Evolutionary conservation across 75 land plant genomes (phyloP).

Genomic region (Selaginella tamariscina): DNA sequence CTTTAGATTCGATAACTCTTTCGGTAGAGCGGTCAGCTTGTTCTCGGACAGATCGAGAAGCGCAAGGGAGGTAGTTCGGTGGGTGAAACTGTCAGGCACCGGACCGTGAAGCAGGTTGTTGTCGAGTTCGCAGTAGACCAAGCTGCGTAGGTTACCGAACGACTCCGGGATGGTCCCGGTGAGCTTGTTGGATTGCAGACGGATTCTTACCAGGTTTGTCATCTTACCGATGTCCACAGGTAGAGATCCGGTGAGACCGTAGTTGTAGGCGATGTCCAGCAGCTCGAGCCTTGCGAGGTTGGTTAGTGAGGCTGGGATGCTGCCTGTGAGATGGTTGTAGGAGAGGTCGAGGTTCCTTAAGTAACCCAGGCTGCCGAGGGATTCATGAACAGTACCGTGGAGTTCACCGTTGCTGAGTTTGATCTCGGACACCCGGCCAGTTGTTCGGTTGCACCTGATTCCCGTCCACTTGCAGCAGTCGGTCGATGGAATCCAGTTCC

Average conservation of each 20-base stretch:
- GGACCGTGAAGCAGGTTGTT: background rate
- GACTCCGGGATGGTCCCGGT: no score
- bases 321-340: slow-evolving; percentile 2
- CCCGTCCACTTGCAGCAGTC: background rate
- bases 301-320: background rate
- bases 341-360: background rate
- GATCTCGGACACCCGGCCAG: background rate
- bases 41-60: background rate
- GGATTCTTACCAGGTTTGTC: background rate
- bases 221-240: background rate
- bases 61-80: background rate
- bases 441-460: background rate
- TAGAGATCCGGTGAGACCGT: background rate
- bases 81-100: background rate
- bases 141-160: background rate
- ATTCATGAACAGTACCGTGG: background rate
- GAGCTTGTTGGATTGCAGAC: background rate
- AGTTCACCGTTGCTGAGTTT: slow-evolving; percentile 6
- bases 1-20: background rate
- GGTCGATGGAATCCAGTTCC: background rate
- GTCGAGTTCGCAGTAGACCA: background rate
- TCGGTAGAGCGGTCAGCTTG: background rate
- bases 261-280: background rate
- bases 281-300: background rate
- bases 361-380: background rate